Conservation (phyloP, 371 early-diverging fungal species). For the Fennellomyces sp. region DNA sequence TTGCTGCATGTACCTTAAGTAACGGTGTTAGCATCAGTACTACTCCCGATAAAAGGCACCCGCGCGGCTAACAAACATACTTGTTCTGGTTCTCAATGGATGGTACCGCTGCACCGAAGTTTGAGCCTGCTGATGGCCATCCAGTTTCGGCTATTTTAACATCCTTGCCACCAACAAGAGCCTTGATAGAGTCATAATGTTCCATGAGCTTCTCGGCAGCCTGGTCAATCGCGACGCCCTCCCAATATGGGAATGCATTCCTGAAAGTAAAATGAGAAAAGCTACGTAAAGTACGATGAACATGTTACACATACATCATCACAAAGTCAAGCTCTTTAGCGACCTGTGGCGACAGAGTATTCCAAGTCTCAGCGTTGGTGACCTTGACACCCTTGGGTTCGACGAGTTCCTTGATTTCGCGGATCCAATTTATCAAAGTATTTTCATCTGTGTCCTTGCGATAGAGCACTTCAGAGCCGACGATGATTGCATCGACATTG, state of each 20-base stretch:
- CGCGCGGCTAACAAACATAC: too few species aligned
- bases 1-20: constrained; percentile 25
- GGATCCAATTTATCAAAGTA: constrained; percentile 37
- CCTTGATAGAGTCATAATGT: constrained; percentile 49
- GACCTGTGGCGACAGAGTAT: constrained; percentile 45
- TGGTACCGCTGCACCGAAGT: constrained; percentile 50
- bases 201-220: constrained; percentile 49
- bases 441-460: constrained; percentile 51
- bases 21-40: not conserved
- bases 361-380: constrained; percentile 64
- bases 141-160: constrained; percentile 71
- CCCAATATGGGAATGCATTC: constrained; percentile 75
- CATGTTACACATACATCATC: constrained; percentile 40
- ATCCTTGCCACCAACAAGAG: constrained; percentile 45
- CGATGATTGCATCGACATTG: constrained; percentile 57
- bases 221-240: constrained; percentile 54
- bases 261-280: constrained; percentile 16
- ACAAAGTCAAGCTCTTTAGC: constrained; percentile 60
- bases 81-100: constrained; percentile 53
- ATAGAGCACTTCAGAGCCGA: constrained; percentile 67
- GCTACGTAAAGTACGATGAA: not conserved
- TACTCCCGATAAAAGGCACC: too few species aligned
- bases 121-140: constrained; percentile 64
- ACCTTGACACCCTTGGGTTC: constrained; percentile 36
- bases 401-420: constrained; percentile 32